A percentile compares a stretch with the other conserved stretches of the same genome.
Conservation (phyloP, 129 eudicot genomes). For the Flaveria robusta region DNA sequence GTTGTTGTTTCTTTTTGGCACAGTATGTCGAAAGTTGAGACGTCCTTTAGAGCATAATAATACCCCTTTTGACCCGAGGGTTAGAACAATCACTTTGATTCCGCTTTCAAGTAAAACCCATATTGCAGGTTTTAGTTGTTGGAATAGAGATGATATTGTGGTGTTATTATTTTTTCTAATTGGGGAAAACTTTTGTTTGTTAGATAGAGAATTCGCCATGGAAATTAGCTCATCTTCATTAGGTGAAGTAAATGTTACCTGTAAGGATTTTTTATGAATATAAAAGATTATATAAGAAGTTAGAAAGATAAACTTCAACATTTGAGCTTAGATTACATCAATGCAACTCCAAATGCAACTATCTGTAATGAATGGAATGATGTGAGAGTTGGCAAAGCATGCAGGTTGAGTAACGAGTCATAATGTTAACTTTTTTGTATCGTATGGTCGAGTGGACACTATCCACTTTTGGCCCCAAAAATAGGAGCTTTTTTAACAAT, state of each 20-base stretch:
- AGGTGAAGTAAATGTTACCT: constrained; percentile 86
- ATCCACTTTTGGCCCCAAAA: background rate
- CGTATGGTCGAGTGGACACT: background rate
- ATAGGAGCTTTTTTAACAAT: background rate
- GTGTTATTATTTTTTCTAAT: constrained; percentile 35
- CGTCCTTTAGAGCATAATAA: constrained; percentile 62
- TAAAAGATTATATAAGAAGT: background rate
- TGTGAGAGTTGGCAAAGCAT: background rate
- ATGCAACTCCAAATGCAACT: background rate
- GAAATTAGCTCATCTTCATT: constrained; percentile 92
- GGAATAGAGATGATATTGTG: constrained; percentile 45
- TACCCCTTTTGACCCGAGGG: constrained; percentile 83
- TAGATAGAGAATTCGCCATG: constrained; percentile 86
- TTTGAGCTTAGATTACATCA: background rate
- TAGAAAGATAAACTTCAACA: constrained; percentile 1
- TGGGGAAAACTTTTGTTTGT: constrained; percentile 42
- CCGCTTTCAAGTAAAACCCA: constrained; percentile 76
- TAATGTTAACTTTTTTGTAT: background rate
- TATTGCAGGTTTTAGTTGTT: constrained; percentile 69
- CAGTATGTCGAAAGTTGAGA: constrained; percentile 28
- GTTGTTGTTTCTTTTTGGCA: constrained; percentile 26
- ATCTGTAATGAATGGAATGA: background rate
- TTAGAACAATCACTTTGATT: constrained; percentile 62
- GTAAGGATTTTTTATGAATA: constrained; percentile 22
- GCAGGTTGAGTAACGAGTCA: background rate